A percentile compares a stretch with the other conserved stretches of the same genome.
Evolutionary conservation across 768 basidiomycete species (phyloP).

Genomic region (Kockovaella imperatae): DNA sequence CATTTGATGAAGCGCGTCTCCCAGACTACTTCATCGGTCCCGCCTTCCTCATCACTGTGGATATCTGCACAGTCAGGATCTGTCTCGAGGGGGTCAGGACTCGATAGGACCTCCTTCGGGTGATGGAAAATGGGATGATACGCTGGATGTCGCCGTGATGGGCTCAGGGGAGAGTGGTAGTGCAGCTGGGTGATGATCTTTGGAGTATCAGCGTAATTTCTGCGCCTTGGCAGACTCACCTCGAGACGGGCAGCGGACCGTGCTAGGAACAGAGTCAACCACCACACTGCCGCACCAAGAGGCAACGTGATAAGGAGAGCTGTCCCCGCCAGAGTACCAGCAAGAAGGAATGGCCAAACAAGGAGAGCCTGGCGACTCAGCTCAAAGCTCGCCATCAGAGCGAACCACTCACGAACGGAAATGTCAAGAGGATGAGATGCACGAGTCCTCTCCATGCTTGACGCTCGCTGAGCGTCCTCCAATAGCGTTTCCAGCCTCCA

Average conservation of each 20-base stretch:
- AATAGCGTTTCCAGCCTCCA: slow-evolving; percentile 30
- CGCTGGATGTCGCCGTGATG: slow-evolving; percentile 12
- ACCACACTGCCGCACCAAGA: slow-evolving; percentile 41
- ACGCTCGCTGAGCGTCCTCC: slow-evolving; percentile 20
- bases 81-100: slow-evolving; percentile 8
- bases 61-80: slow-evolving; percentile 5
- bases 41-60: not conserved
- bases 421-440: slow-evolving; percentile 40
- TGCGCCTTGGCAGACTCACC: slow-evolving; percentile 17
- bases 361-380: slow-evolving; percentile 28
- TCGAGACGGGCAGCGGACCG: slow-evolving; percentile 41
- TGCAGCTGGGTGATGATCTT: slow-evolving; percentile 41
- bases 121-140: slow-evolving; percentile 42
- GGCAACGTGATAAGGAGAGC: slow-evolving; percentile 41
- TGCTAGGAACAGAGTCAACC: slow-evolving; percentile 40
- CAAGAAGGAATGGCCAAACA: slow-evolving; percentile 41
- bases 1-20: slow-evolving; percentile 42
- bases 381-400: not conserved
- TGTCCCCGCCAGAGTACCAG: slow-evolving; percentile 41
- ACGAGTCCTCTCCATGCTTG: slow-evolving; percentile 36
- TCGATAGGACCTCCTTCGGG: slow-evolving; percentile 15
- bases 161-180: slow-evolving; percentile 27
- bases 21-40: slow-evolving; percentile 18
- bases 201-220: no score
- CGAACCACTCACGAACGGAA: slow-evolving; percentile 38